phyloP scores from a whole-genome alignment of 2,329 filamentous ascomycete genomes.

The Pseudogymnoascus sp. region DNA sequence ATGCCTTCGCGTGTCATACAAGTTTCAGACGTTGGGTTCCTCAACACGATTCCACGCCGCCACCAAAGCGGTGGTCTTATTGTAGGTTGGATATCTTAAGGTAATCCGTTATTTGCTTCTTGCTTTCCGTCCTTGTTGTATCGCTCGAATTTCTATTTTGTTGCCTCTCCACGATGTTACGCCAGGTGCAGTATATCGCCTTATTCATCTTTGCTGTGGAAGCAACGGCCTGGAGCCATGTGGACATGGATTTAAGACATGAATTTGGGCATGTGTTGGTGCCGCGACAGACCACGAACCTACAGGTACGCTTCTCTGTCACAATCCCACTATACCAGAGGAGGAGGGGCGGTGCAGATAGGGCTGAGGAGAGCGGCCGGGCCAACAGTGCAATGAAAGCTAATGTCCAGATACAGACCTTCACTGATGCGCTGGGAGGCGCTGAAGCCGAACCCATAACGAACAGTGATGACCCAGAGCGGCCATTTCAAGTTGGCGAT shows the following conservation, averaged over 20 bases:
- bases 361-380: not conserved
- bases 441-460: slow-evolving; percentile 30
- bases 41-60: not conserved
- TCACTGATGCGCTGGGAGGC: slow-evolving; percentile 34
- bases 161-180: not conserved
- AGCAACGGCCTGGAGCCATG: slow-evolving; percentile 6
- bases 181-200: slow-evolving; percentile 3
- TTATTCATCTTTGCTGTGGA: not conserved
- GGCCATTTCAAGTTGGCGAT: slow-evolving; percentile 37
- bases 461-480: slow-evolving; percentile 31
- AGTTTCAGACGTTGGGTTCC: not conserved
- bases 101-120: not conserved
- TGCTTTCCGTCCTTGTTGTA: not conserved
- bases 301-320: not conserved
- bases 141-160: not conserved
- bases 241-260: not conserved
- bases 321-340: not conserved
- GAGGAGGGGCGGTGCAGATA: not conserved
- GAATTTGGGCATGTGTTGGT: not conserved
- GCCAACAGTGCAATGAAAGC: not conserved
- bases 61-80: not conserved
- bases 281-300: not conserved
- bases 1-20: not conserved
- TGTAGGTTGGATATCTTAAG: not conserved
- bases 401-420: slow-evolving; percentile 31